These are phyloP conservation scores for Penicillium sp. DNA, from an alignment of 2,329 filamentous ascomycete species.

Conservation along the genomic window DNA sequence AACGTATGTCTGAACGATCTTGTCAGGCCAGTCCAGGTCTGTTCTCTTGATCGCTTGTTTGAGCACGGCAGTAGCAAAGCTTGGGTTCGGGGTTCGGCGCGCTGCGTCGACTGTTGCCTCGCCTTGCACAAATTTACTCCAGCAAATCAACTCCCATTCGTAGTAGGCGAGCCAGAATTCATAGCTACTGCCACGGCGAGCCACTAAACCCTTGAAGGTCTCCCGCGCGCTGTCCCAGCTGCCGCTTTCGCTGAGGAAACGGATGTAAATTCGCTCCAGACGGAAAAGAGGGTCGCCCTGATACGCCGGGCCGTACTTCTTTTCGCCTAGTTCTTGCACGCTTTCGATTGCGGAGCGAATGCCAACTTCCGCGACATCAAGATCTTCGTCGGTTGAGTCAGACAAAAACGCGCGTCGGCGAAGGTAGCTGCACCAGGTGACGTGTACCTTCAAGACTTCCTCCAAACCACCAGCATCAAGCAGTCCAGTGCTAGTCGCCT, in stretches of 20 bases:
- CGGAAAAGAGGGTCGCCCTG: conserved; percentile 86
- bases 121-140: conserved; percentile 57
- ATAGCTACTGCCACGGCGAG: conserved; percentile 72
- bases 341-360: conserved; percentile 83
- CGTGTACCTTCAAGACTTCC: conserved; percentile 85
- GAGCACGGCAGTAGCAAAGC: conserved; percentile 72
- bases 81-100: conserved; percentile 64
- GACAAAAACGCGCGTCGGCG: conserved; percentile 78
- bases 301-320: conserved; percentile 73
- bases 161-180: conserved; percentile 96
- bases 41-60: conserved; percentile 63
- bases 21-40: conserved; percentile 53
- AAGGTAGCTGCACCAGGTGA: conserved; percentile 91
- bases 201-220: conserved; percentile 71
- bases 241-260: conserved; percentile 82
- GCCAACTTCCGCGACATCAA: conserved; percentile 86
- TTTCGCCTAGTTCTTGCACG: conserved; percentile 73
- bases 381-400: conserved; percentile 73
- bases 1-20: conserved; percentile 49
- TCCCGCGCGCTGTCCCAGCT: conserved; percentile 73
- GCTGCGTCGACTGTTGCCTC: conserved; percentile 54
- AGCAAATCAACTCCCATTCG: conserved; percentile 81
- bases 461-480: conserved; percentile 84
- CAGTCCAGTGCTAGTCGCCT: conserved; percentile 80
- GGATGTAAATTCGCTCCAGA: conserved; percentile 86